Base-by-base conservation (phyloP, 179 eudicot genomes). In the Beta corolliflora region DNA sequence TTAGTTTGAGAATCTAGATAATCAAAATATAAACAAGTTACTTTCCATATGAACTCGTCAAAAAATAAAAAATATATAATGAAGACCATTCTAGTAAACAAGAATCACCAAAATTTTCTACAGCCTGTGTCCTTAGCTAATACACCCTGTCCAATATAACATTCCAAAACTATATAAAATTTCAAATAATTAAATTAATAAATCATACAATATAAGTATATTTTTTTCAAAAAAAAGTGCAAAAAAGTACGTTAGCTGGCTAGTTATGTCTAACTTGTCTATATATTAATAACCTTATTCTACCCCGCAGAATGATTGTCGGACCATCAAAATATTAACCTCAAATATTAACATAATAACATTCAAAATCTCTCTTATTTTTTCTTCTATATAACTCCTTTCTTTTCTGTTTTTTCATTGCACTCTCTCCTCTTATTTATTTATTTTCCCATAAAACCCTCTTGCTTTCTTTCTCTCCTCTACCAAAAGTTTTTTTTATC, bases 81-180 rank as follows among this genome's bases (percentile, higher is more conserved):
- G 48, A 54, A 45, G 71, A 50, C 77, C 54, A 36, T 31, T 29
- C 52, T 61, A 52, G 81, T 77, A 77, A 77, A 71, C 70, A 61
- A 59, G 75, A 48, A 71, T 74, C 76, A 53, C 61, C 15, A 12
- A 29, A 50, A 73, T 36, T 61, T 68, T 53, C 50, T 3, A 84
- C 86, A 84, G 84, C 66, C 86, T 84, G 84, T 77, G 81, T 76
- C 52, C 44, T 79, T 70, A 36, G 45, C 54, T 29, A 74, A 36
- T 50, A 65, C 84, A 81, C 81, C 81, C 87, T 84, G 84, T 82
- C 73, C 77, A 75, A 23, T 79, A 79, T 36, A 63, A 41, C 78
- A 44, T 70, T 25, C 77, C 75, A 71, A 77, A 71, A 63, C 29
- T 5, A 15, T 44, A 12, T 31, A n/a, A 46, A 25, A 41, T 18